phyloP scores from a whole-genome alignment of 495 filamentous ascomycete genomes.

The Neurospora africana region DNA sequence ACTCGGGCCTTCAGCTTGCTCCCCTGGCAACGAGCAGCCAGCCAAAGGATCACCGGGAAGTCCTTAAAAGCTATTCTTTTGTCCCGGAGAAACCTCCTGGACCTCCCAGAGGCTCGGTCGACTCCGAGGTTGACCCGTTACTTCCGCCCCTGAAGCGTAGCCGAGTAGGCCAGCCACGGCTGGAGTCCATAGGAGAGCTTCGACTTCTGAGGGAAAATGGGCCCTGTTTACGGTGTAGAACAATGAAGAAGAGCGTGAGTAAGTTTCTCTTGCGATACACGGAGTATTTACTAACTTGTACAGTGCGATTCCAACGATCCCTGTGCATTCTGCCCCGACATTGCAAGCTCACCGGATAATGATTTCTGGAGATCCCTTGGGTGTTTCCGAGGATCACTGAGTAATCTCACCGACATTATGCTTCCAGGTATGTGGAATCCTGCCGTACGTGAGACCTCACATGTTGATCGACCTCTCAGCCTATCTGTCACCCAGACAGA shows the following conservation, averaged over 20 bases:
- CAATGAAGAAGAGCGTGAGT: conserved; percentile 30
- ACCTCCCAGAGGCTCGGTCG: conserved; percentile 28
- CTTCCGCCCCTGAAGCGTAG: conserved; percentile 39
- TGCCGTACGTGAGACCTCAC: not conserved
- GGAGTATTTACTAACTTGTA: conserved; percentile 1
- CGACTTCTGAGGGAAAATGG: conserved; percentile 33
- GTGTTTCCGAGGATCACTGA: conserved; percentile 35
- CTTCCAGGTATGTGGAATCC: conserved; percentile 28
- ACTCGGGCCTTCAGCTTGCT: conserved; percentile 26
- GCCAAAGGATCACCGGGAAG: conserved; percentile 33
- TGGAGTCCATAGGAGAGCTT: conserved; percentile 41
- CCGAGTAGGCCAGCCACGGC: conserved; percentile 34
- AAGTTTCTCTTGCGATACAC: not conserved
- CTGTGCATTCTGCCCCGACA: conserved; percentile 31
- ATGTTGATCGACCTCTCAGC: conserved; percentile 14
- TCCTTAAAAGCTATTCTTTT: conserved; percentile 33
- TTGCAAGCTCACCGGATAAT: conserved; percentile 20
- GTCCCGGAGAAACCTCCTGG: conserved; percentile 28
- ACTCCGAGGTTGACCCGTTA: conserved; percentile 40
- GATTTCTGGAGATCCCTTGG: conserved; percentile 38
- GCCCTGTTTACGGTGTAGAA: conserved; percentile 36
- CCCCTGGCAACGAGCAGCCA: conserved; percentile 26
- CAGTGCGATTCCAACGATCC: conserved; percentile 39
- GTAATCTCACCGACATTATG: conserved; percentile 33
- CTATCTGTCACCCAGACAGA: conserved; percentile 33